These are phyloP conservation scores for Schizosaccharomyces osmophilus DNA, from an alignment of 805 yeast species.

Conservation along the genomic window DNA sequence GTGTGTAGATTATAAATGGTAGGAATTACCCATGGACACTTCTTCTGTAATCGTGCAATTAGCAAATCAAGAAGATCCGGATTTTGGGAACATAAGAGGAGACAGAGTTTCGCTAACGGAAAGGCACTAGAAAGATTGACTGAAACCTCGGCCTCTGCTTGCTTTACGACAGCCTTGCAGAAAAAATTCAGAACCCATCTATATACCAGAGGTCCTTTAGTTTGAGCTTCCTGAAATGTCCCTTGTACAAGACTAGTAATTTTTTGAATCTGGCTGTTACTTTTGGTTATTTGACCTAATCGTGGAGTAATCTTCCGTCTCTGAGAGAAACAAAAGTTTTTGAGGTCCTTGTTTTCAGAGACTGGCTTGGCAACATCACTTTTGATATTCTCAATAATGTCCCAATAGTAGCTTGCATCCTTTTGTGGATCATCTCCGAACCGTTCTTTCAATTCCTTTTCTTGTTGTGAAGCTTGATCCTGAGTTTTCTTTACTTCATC, in stretches of 20 bases:
- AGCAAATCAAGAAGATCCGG: slow-evolving; percentile 31
- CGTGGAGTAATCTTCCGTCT: slow-evolving; percentile 65
- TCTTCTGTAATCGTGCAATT: slow-evolving; percentile 65
- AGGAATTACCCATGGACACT: slow-evolving; percentile 76
- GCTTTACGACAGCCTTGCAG: slow-evolving; percentile 67
- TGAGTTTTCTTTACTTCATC: slow-evolving; percentile 8
- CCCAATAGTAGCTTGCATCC: slow-evolving; percentile 17
- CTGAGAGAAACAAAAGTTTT: slow-evolving; percentile 29
- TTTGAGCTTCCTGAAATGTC: slow-evolving; percentile 26
- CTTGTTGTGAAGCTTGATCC: neutral
- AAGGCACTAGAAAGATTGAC: slow-evolving; percentile 54
- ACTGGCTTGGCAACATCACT: slow-evolving; percentile 31
- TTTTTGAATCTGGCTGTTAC: slow-evolving; percentile 29
- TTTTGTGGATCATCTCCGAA: slow-evolving; percentile 8
- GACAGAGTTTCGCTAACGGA: slow-evolving; percentile 49
- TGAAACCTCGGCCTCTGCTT: slow-evolving; percentile 77
- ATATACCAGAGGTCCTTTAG: slow-evolving; percentile 23
- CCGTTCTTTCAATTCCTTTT: slow-evolving; percentile 6
- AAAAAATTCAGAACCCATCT: slow-evolving; percentile 59
- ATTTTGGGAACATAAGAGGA: slow-evolving; percentile 25
- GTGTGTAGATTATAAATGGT: slow-evolving; percentile 52
- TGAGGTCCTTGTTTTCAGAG: slow-evolving; percentile 25
- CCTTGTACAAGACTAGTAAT: slow-evolving; percentile 22
- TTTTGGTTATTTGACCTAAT: slow-evolving; percentile 73
- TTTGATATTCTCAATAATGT: slow-evolving; percentile 31